phyloP scores from a whole-genome alignment of 2,329 filamentous ascomycete genomes.

The Xylaria sp. region DNA sequence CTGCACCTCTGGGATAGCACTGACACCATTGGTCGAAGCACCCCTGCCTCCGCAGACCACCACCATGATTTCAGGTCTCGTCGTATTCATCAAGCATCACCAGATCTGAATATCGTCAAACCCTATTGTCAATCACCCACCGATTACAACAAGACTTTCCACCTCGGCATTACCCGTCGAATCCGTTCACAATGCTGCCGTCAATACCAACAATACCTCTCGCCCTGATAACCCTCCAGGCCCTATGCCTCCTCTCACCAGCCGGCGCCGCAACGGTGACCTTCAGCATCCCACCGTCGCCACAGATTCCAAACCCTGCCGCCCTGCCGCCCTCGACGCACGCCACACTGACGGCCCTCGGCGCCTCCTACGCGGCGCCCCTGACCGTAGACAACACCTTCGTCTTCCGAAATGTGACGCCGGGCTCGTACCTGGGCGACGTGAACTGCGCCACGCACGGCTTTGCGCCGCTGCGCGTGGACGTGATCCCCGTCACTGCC shows the following conservation, averaged over 20 bases:
- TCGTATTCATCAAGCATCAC: neutral
- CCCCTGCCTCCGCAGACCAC: neutral
- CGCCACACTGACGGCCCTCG: conserved; percentile 64
- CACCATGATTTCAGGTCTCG: neutral
- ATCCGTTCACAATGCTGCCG: conserved; percentile 17
- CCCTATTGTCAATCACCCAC: neutral
- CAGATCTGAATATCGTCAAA: neutral
- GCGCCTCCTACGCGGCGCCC: conserved; percentile 61
- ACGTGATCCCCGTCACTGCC: conserved; percentile 62
- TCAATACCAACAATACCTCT: conserved; percentile 35
- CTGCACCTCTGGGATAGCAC: neutral
- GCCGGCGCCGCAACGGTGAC: conserved; percentile 55
- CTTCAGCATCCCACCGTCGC: conserved; percentile 55
- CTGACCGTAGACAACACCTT: conserved; percentile 77
- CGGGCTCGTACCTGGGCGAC: conserved; percentile 83
- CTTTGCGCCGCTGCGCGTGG: conserved; percentile 84
- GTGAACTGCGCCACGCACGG: conserved; percentile 78
- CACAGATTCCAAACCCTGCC: conserved; percentile 59
- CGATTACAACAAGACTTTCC: neutral
- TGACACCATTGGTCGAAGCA: conserved; percentile 28
- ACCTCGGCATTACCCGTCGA: neutral
- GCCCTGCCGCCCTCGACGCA: conserved; percentile 70
- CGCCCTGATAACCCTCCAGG: conserved; percentile 50
- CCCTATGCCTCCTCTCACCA: conserved; percentile 47
- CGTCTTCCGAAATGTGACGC: conserved; percentile 76